Base-by-base conservation (phyloP, 192 early-diverging fungal genomes). In the Podila horticola region DNA sequence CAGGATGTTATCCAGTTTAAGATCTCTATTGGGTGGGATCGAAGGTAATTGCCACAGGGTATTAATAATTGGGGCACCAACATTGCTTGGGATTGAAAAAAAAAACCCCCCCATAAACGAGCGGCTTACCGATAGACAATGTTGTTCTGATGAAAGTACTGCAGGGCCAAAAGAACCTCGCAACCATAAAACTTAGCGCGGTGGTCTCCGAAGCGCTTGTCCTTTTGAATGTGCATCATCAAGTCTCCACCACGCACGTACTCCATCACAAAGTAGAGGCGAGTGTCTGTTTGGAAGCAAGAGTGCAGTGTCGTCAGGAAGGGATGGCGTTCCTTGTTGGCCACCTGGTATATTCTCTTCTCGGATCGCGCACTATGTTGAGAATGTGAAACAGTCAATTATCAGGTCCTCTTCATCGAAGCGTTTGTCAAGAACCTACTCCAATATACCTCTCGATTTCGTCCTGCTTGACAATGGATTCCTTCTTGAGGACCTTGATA, bases 241-340 rank as follows among this genome's bases (percentile, higher is more conserved):
- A 99, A 82, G 84, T 99, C 98, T 50, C 98, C 98, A 71, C 98
- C 98, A 29, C 90, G 91, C 58, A 98, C 95, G 84, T 96, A 99
- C 72, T 99, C 98, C 95, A 97, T 98, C 13, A 98, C 97, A 83
- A 98, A 98, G 84, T 97, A 99, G 49, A 99, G 90, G 55, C 97
- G 89, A 58, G 93, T 95, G 58, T 96, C 93, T 2, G 95, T 95
- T 82, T 98, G 96, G 87, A 98, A 98, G 84, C 96, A 97, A n/a
- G 95, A 97, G 82, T 99, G 97, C 62, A 99, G 84, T 19, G 96
- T 96, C 55, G 98, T 93, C 55, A 99, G 86, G 91, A 99, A 99
- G 29, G 98, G 97, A 74, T 97, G 97, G 20, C 91, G 92, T 67
- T 93, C 94, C 76, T 89, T 83, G 86, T 95, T 98, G 48, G 97